These are phyloP conservation scores for Tetrastigma voinierianum DNA, from an alignment of 164 flowering plant species.

Conservation along the genomic window DNA sequence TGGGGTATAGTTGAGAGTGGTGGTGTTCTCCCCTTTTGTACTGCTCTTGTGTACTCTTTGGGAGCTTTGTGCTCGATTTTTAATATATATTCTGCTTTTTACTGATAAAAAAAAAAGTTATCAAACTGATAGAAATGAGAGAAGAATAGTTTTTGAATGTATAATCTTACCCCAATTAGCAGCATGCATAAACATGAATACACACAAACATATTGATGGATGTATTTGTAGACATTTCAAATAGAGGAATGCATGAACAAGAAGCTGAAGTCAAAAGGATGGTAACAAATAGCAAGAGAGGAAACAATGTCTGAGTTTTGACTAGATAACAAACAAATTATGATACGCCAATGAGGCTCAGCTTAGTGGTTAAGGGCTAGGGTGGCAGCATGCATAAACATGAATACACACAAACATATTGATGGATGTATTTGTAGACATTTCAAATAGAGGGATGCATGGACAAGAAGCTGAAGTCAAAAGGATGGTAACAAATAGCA, in stretches of 20 bases:
- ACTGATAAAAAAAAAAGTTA: no score
- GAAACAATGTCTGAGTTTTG: neutral
- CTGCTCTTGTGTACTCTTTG: no score
- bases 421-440: neutral
- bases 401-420: neutral
- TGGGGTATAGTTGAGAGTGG: no score
- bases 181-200: neutral
- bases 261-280: conserved; percentile 1
- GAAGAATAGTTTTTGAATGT: neutral
- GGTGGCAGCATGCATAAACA: neutral
- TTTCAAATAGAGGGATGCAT: neutral
- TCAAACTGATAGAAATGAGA: neutral
- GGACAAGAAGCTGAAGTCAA: conserved; percentile 3
- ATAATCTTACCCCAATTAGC: neutral
- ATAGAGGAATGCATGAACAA: neutral
- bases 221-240: neutral
- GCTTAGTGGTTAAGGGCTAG: no score
- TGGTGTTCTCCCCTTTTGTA: no score
- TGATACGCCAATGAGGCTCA: no score
- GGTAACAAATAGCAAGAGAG: neutral
- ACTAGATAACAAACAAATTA: no score
- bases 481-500: neutral
- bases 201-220: neutral
- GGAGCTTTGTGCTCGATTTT: no score
- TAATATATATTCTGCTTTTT: no score